Conservation (phyloP, 31 red algal genomes). For the Odonthalia washingtoniensis region DNA sequence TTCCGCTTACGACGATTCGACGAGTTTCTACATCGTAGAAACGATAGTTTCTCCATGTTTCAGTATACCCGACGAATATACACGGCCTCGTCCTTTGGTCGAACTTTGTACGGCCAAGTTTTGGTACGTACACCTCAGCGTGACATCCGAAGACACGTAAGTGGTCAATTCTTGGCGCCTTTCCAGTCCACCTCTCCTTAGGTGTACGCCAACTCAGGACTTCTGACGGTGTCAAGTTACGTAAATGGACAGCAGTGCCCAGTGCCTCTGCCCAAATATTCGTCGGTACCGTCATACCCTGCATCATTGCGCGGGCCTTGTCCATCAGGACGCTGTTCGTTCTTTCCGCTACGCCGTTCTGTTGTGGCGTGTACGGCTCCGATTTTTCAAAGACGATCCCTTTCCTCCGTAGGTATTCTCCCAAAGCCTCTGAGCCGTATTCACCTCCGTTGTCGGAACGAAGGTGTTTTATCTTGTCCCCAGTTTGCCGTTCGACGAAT, state of each 20-base stretch:
- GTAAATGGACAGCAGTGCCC: background rate
- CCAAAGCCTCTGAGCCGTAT: constrained; percentile 39
- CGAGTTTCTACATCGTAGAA: background rate
- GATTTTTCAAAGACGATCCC: constrained; percentile 28
- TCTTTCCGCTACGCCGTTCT: constrained; percentile 57
- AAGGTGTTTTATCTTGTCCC: constrained; percentile 1
- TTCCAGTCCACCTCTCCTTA: constrained; percentile 6
- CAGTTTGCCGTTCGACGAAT: constrained; percentile 12
- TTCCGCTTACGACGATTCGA: background rate
- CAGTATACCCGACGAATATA: constrained; percentile 22
- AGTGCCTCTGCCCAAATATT: constrained; percentile 48
- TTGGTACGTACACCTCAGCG: constrained; percentile 25
- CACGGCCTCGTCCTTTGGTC: constrained; percentile 12
- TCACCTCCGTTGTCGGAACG: constrained; percentile 50
- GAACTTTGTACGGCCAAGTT: constrained; percentile 4
- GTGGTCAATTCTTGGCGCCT: constrained; percentile 11
- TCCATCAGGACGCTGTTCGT: constrained; percentile 59
- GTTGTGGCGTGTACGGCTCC: constrained; percentile 49
- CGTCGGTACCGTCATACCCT: background rate
- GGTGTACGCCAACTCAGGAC: background rate
- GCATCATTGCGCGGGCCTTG: constrained; percentile 29
- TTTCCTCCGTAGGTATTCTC: constrained; percentile 40
- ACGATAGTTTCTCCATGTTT: background rate
- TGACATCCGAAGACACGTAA: constrained; percentile 24
- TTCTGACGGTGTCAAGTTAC: constrained; percentile 25